Evolutionary conservation across 768 basidiomycete species (phyloP).

Genomic region (Suillus hirtellus): DNA sequence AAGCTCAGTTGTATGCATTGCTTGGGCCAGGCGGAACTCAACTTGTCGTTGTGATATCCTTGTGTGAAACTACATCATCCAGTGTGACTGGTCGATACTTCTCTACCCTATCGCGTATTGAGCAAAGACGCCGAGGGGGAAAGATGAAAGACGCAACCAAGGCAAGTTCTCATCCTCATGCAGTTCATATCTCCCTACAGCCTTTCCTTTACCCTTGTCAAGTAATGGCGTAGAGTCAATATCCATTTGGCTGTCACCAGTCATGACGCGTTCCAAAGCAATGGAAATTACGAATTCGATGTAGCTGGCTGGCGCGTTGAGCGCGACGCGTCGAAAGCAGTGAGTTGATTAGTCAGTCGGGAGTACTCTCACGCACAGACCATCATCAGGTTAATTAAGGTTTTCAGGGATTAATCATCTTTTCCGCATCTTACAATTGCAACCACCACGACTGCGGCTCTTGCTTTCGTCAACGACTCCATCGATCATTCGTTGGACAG

Average conservation of each 20-base stretch:
- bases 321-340: constrained; percentile 7
- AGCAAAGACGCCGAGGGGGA: constrained; percentile 9
- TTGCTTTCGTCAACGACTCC: constrained; percentile 93
- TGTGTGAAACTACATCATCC: constrained; percentile 95
- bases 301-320: neutral
- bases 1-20: constrained; percentile 6
- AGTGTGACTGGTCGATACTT: constrained; percentile 93
- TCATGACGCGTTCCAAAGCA: constrained; percentile 39
- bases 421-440: constrained; percentile 19
- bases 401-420: constrained; percentile 22
- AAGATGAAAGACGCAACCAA: constrained; percentile 54
- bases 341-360: constrained; percentile 19
- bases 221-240: constrained; percentile 35
- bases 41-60: constrained; percentile 96
- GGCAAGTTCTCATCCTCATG: constrained; percentile 72
- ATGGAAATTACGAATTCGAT: constrained; percentile 5
- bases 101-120: constrained; percentile 73
- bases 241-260: constrained; percentile 56
- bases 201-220: constrained; percentile 62
- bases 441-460: constrained; percentile 40
- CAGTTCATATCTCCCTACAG: constrained; percentile 39
- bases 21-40: constrained; percentile 4
- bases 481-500: constrained; percentile 89
- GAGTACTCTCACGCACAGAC: constrained; percentile 41
- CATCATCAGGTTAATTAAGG: constrained; percentile 41